These are phyloP conservation scores for Sphaerulina musiva DNA, from an alignment of 2,329 filamentous ascomycete species.

Conservation along the genomic window DNA sequence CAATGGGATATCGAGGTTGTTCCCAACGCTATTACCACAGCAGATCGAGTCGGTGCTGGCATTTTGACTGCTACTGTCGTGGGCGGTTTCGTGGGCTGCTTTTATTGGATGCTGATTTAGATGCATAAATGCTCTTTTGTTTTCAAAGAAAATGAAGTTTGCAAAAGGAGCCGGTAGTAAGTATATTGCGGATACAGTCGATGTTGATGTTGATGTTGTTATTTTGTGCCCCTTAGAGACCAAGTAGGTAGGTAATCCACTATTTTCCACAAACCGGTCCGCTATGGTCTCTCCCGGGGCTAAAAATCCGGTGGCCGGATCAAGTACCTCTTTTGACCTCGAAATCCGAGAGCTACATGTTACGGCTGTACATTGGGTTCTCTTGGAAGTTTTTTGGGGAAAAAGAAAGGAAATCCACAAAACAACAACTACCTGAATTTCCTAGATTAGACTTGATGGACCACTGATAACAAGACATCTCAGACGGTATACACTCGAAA, in stretches of 20 bases:
- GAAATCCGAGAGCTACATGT: too few relatives aligned
- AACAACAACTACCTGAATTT: neutral
- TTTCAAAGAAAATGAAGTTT: neutral
- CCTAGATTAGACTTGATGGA: too few relatives aligned
- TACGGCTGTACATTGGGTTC: too few relatives aligned
- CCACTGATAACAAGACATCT: too few relatives aligned
- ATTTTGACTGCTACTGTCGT: constrained; percentile 19
- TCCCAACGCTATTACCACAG: constrained; percentile 23
- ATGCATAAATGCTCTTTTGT: neutral
- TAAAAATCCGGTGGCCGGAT: constrained; percentile 4
- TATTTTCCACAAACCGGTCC: neutral
- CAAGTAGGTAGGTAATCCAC: neutral
- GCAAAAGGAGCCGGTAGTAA: neutral
- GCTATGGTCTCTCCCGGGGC: neutral
- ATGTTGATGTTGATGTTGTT: too few relatives aligned
- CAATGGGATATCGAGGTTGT: constrained; percentile 21
- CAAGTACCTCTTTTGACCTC: constrained; percentile 4
- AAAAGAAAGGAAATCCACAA: neutral
- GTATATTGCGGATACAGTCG: too few relatives aligned
- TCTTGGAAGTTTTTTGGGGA: too few relatives aligned
- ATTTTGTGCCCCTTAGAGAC: too few relatives aligned
- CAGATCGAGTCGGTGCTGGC: constrained; percentile 18
- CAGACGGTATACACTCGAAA: too few relatives aligned
- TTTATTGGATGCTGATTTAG: constrained; percentile 21
- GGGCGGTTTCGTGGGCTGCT: constrained; percentile 14